phyloP scores from a whole-genome alignment of 345 rosid genomes.

The Brassica carinata region DNA sequence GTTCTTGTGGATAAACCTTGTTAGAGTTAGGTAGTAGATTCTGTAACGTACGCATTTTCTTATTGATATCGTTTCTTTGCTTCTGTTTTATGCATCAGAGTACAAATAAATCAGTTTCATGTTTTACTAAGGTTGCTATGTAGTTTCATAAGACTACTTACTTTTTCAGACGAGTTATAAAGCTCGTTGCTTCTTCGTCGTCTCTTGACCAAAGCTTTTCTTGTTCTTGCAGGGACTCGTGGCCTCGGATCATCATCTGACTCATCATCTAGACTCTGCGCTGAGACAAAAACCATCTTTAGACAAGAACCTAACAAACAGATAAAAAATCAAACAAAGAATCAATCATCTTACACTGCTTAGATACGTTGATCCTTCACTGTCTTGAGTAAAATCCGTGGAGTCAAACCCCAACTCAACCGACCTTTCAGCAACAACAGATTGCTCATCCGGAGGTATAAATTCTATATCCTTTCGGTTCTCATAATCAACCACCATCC shows the following conservation, averaged over 20 bases:
- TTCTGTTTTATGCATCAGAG: constrained; percentile 40
- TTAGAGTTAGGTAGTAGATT: constrained; percentile 67
- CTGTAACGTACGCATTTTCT: constrained; percentile 69
- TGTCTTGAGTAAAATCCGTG: constrained; percentile 17
- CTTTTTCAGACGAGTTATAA: background rate
- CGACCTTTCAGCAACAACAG: constrained; percentile 27
- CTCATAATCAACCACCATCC: background rate
- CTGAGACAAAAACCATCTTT: background rate
- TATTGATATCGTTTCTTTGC: constrained; percentile 61
- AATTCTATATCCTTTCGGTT: constrained; percentile 16
- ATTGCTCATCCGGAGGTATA: constrained; percentile 41
- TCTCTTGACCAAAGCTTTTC: constrained; percentile 21
- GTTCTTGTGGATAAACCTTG: constrained; percentile 47
- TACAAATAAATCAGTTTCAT: background rate
- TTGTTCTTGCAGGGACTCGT: constrained; percentile 26
- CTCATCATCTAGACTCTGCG: constrained; percentile 33
- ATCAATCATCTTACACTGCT: constrained; percentile 34
- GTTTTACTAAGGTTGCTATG: background rate
- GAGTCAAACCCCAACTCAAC: background rate
- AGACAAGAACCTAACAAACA: constrained; percentile 22
- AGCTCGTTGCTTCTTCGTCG: background rate
- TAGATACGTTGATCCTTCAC: constrained; percentile 20
- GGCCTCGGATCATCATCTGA: constrained; percentile 22
- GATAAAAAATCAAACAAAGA: constrained; percentile 18
- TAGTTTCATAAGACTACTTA: background rate